Percentiles rank a stretch among this genome's conserved stretches.
These are phyloP conservation scores for Nicotiana sylvestris DNA, from an alignment of 257 asterid species.

Conservation along the genomic window DNA sequence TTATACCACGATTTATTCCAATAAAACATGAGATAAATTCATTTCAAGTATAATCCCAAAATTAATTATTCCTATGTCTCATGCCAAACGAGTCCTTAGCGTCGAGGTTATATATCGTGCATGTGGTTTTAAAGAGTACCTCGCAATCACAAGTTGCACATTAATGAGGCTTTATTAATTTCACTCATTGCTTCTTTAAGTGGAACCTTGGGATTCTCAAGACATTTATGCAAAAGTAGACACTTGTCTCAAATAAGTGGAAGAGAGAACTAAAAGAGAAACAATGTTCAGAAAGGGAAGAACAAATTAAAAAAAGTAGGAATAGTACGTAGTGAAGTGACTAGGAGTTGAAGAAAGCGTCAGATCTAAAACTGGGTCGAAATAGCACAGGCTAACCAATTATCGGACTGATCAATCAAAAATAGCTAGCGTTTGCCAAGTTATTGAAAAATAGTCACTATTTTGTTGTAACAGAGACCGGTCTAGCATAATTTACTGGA, in stretches of 20 bases:
- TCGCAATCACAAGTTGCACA: background rate
- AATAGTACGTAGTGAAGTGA: background rate
- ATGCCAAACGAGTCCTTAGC: no score
- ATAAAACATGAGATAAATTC: no score
- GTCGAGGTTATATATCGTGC: no score
- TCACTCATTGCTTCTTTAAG: background rate
- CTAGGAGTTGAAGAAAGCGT: background rate
- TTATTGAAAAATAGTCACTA: no score
- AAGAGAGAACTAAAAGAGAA: background rate
- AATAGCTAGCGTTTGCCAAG: no score
- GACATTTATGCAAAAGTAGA: background rate
- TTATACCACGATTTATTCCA: no score
- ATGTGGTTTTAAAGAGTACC: background rate
- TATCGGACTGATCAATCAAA: no score
- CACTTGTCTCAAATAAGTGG: conserved; percentile 12
- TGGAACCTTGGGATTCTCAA: background rate
- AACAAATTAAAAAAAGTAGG: background rate
- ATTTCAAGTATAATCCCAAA: no score
- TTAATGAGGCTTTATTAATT: background rate
- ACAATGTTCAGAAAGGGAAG: background rate
- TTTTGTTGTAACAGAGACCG: no score
- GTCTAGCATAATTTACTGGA: no score
- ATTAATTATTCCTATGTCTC: no score
- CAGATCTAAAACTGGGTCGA: background rate
- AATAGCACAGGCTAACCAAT: no score